Evolutionary conservation across 805 yeast genomes (phyloP).

Genomic region (Lipomyces yamadae): DNA sequence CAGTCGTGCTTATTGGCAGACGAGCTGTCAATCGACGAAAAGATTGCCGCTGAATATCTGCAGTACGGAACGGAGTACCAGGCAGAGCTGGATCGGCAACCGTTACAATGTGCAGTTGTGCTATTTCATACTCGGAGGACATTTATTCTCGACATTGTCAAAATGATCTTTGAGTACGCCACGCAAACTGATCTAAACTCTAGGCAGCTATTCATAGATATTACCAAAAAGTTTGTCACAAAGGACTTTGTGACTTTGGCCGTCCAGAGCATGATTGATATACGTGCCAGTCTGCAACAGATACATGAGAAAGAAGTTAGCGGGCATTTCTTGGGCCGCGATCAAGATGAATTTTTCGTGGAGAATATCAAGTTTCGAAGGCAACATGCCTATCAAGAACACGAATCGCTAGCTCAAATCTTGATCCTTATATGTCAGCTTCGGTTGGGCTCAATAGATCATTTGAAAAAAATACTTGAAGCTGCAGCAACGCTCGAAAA

Average conservation of each 20-base stretch:
- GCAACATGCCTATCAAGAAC: constrained; percentile 65
- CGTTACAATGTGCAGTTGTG: constrained; percentile 58
- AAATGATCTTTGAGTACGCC: constrained; percentile 36
- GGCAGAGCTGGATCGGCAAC: constrained; percentile 47
- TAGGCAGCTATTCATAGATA: constrained; percentile 27
- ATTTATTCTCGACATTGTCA: constrained; percentile 63
- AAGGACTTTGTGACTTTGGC: constrained; percentile 50
- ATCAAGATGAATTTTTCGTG: constrained; percentile 50
- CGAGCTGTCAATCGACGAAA: constrained; percentile 75
- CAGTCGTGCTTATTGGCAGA: constrained; percentile 63
- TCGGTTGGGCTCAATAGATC: constrained; percentile 43
- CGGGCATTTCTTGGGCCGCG: constrained; percentile 58
- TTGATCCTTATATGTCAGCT: constrained; percentile 54
- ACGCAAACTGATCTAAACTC: constrained; percentile 6
- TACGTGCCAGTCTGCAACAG: constrained; percentile 61
- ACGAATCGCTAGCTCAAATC: constrained; percentile 72
- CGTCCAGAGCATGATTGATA: constrained; percentile 59
- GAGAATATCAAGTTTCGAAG: constrained; percentile 62
- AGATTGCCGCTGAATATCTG: constrained; percentile 72
- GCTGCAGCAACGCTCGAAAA: constrained; percentile 57
- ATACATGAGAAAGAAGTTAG: constrained; percentile 57
- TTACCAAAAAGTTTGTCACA: constrained; percentile 21
- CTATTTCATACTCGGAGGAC: constrained; percentile 71
- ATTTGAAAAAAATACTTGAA: constrained; percentile 51
- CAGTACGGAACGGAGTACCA: constrained; percentile 51